phyloP scores from a whole-genome alignment of 148 eudicot genomes.

The Nepenthes mirabilis region DNA sequence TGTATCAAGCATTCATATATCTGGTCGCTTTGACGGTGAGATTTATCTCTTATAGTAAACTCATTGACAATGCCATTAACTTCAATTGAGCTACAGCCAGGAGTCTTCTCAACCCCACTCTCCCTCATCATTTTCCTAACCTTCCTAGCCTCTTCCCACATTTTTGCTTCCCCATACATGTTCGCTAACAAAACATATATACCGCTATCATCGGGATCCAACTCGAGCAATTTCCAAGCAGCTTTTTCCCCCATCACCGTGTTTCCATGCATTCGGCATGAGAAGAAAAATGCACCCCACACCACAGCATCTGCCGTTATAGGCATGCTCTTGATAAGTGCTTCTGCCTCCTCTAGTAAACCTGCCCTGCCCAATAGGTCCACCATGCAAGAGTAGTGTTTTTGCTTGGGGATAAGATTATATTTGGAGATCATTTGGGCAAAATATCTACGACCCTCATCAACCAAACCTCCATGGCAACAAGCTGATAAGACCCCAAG shows the following conservation, averaged over 20 bases:
- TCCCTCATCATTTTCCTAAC: slow-evolving; percentile 42
- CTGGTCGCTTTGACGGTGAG: slow-evolving; percentile 30
- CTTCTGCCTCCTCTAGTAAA: slow-evolving; percentile 44
- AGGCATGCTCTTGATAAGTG: slow-evolving; percentile 40
- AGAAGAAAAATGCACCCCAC: slow-evolving; percentile 49
- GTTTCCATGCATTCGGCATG: slow-evolving; percentile 43
- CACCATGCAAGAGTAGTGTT: slow-evolving; percentile 60
- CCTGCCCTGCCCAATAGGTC: slow-evolving; percentile 63
- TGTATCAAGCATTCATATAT: slow-evolving; percentile 33
- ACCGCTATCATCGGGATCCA: slow-evolving; percentile 55
- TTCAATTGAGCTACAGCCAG: slow-evolving; percentile 57
- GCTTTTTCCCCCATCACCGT: slow-evolving; percentile 52
- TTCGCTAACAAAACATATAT: slow-evolving; percentile 42
- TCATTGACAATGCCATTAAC: slow-evolving; percentile 38
- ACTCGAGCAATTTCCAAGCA: slow-evolving; percentile 41
- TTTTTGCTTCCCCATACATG: slow-evolving; percentile 48
- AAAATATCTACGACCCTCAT: slow-evolving; percentile 40
- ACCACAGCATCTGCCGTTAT: slow-evolving; percentile 47
- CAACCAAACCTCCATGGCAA: slow-evolving; percentile 60
- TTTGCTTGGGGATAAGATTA: slow-evolving; percentile 14
- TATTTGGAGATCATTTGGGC: slow-evolving; percentile 34
- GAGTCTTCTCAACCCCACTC: slow-evolving; percentile 44
- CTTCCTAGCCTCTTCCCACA: slow-evolving; percentile 48
- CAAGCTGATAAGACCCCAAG: slow-evolving; percentile 49
- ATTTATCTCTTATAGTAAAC: slow-evolving; percentile 39